phyloP scores from a whole-genome alignment of 2,329 filamentous ascomycete species.

The Parascedosporium putredinis region DNA sequence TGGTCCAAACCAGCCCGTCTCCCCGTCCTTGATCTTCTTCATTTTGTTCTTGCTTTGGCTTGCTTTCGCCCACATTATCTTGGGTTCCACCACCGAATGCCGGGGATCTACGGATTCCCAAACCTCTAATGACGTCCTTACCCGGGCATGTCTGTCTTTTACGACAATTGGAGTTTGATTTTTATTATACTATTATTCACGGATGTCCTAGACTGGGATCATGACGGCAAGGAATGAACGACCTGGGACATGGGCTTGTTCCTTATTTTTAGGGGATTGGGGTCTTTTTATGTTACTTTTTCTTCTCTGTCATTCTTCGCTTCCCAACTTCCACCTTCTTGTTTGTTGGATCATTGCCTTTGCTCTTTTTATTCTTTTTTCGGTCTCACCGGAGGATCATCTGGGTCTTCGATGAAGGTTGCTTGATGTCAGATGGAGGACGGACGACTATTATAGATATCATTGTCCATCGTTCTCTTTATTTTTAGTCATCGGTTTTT shows the following conservation, averaged over 20 bases:
- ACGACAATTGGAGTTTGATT: constrained; percentile 3
- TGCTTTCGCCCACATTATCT: background rate
- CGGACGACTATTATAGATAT: background rate
- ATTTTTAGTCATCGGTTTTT: background rate
- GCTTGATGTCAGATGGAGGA: background rate
- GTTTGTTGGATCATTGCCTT: too few species aligned
- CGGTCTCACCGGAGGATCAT: background rate
- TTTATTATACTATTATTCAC: too few species aligned
- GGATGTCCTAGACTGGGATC: constrained; percentile 1
- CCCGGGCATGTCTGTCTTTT: background rate
- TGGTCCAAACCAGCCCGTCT: too few species aligned
- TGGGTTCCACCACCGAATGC: background rate
- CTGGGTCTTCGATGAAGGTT: background rate
- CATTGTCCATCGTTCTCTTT: background rate
- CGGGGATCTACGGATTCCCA: background rate
- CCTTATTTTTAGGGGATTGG: constrained; percentile 2
- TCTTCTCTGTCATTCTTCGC: background rate
- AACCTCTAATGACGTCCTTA: background rate
- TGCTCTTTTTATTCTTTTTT: background rate
- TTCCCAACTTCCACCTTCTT: too few species aligned
- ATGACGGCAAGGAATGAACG: background rate
- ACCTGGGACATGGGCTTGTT: background rate
- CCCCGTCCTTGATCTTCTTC: constrained; percentile 2
- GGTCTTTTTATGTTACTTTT: constrained; percentile 1
- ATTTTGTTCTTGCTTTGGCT: constrained; percentile 3